Evolutionary conservation across 208 protist species (phyloP), one percentile per base, ranked within the genome.

Genomic region (Crithidia bombi): DNA sequence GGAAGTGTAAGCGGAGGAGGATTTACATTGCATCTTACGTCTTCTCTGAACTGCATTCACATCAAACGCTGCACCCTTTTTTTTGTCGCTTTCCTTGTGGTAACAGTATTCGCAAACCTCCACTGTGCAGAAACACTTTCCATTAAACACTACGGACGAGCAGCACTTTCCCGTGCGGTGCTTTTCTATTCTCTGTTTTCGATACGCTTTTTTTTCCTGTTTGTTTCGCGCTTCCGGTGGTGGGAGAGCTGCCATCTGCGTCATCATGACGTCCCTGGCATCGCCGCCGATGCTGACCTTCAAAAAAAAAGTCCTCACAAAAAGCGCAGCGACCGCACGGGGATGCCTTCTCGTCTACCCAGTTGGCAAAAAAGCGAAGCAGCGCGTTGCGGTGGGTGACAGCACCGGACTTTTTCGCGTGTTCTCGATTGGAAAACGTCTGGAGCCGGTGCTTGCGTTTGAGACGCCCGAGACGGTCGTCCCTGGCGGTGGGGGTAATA

Each of bases 271-370:
- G 3, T 51, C 62, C 43, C 5, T 39, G n/a, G 59, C 38, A 15
- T 15, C 65, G 1, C 52, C 65, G 5, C 38, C 51, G 4, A 19
- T 26, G 14, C 52, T 74, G 43, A 69, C 66, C 36, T 79, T 79
- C 65, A 81, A 71, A 28, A 56, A 78, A 21, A 78, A 65, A 38
- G 76, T 84, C 41, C 46, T 93, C 25, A 79, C 69, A 25, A 71
- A 67, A 28, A 84, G 77, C 52, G 43, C 78, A 2, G 61, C 80
- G 3, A 74, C 80, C 5, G 73, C 80, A 7, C 71, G 70, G 23
- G 74, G 79, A 25, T 91, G 89, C 61, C 73, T 97, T 55, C 71
- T 91, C n/a, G 69, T 97, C 6, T 96, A 92, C 56, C 89, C 93
- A 11, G 55, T 55, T 0, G 76, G 70, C 36, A 92, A 88, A 65